phyloP scores from a whole-genome alignment of 306 rosid genomes.

The Vigna hirtella region DNA sequence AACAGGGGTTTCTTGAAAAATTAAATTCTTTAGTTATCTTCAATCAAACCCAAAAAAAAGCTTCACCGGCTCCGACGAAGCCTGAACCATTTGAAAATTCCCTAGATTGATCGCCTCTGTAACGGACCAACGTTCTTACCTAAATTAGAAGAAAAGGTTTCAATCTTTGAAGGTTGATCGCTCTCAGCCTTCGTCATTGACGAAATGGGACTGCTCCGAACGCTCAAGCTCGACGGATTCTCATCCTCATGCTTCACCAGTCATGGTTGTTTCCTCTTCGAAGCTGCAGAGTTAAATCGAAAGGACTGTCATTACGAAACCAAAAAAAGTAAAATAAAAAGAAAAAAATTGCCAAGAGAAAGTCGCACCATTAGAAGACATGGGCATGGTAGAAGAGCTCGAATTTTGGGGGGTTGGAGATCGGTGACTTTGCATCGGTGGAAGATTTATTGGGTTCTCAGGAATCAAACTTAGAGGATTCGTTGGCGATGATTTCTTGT shows the following conservation, averaged over 20 bases:
- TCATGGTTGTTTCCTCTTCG: conserved; percentile 91
- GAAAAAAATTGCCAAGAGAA: not conserved
- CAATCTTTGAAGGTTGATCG: conserved; percentile 64
- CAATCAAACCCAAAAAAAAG: not conserved
- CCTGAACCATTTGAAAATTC: conserved; percentile 43
- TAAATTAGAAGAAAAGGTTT: conserved; percentile 52
- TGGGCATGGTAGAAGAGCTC: conserved; percentile 53
- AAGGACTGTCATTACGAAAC: not conserved
- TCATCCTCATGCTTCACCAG: conserved; percentile 77
- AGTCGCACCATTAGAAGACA: conserved; percentile 76
- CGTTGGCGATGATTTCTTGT: conserved; percentile 61
- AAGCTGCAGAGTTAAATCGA: conserved; percentile 55
- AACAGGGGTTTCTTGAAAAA: too few relatives aligned
- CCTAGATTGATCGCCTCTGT: conserved; percentile 51
- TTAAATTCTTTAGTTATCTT: too few relatives aligned
- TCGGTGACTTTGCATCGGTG: conserved; percentile 77
- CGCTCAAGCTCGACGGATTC: conserved; percentile 49
- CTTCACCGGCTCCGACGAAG: conserved; percentile 52
- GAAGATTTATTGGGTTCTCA: conserved; percentile 53
- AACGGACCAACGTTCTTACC: conserved; percentile 63
- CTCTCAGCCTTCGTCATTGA: conserved; percentile 49
- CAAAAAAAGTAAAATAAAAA: not conserved
- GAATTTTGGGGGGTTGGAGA: conserved; percentile 78
- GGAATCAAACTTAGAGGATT: conserved; percentile 65
- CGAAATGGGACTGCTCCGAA: conserved; percentile 61